Percentiles rank a stretch among this genome's conserved stretches.
Evolutionary conservation across 1,284 basidiomycete genomes (phyloP).

Genomic region (Leccinum colubrinum): DNA sequence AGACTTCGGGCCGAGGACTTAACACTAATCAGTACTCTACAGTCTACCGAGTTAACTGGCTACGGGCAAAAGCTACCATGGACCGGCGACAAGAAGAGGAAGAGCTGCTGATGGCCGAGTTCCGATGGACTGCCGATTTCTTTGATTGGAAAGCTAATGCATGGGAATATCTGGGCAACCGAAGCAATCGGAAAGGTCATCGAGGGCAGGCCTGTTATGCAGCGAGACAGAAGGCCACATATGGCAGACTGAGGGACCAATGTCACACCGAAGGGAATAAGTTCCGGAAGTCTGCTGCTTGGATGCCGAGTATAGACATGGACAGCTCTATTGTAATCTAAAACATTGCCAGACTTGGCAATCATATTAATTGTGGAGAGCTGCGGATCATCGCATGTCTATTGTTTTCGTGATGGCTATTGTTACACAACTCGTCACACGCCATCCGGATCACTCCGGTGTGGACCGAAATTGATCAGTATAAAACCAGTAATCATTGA

Average conservation of each 20-base stretch:
- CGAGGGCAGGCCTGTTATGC: background rate
- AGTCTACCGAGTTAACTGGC: constrained; percentile 4
- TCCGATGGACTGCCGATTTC: background rate
- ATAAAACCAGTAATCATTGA: background rate
- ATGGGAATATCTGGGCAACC: background rate
- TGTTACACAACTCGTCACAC: background rate
- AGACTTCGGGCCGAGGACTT: background rate
- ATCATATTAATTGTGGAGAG: background rate
- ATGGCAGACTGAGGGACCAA: background rate
- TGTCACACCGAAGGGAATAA: background rate
- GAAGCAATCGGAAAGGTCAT: background rate
- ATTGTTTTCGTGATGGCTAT: background rate
- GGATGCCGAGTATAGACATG: background rate
- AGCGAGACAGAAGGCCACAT: background rate
- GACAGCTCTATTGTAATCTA: background rate
- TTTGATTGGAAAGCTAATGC: background rate
- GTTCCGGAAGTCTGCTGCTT: background rate
- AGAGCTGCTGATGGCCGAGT: background rate
- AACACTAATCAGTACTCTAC: background rate
- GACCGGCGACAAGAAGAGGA: background rate
- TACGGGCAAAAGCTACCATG: background rate
- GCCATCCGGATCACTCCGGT: too few relatives aligned
- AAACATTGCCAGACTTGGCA: background rate
- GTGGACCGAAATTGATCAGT: background rate
- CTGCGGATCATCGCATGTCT: background rate